These are phyloP conservation scores for Skeletonema marinoi DNA, from an alignment of 108 stramenopile genomes.

Conservation along the genomic window DNA sequence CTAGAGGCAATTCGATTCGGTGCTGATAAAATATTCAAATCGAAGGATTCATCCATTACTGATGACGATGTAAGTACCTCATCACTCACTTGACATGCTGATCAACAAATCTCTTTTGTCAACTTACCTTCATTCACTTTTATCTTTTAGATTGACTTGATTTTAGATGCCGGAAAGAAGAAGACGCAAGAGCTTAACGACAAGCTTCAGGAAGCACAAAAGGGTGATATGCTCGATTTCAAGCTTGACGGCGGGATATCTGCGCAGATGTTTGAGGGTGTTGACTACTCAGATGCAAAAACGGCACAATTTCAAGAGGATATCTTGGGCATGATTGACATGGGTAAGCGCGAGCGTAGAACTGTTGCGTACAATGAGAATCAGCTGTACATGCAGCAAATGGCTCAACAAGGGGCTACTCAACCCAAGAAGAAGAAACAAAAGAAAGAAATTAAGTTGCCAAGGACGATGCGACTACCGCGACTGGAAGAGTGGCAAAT, in stretches of 20 bases:
- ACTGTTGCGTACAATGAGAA: constrained; percentile 82
- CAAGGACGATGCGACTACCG: constrained; percentile 88
- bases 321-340: constrained; percentile 84
- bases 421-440: constrained; percentile 56
- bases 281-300: constrained; percentile 88
- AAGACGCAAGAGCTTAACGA: constrained; percentile 94
- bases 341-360: constrained; percentile 94
- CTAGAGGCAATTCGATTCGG: constrained; percentile 94
- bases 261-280: constrained; percentile 95
- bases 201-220: constrained; percentile 94
- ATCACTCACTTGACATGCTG: not conserved
- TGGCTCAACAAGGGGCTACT: constrained; percentile 63
- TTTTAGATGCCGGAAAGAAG: constrained; percentile 80
- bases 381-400: constrained; percentile 80
- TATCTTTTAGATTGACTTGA: constrained; percentile 70
- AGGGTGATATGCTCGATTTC: constrained; percentile 96
- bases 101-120: not conserved
- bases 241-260: constrained; percentile 90
- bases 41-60: constrained; percentile 87
- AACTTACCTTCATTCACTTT: not conserved
- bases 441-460: constrained; percentile 81
- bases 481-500: constrained; percentile 97
- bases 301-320: constrained; percentile 57
- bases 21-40: constrained; percentile 96
- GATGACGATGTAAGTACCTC: constrained; percentile 85